phyloP scores from a whole-genome alignment of 352 stramenopile genomes.

The Phytophthora hibernalis region DNA sequence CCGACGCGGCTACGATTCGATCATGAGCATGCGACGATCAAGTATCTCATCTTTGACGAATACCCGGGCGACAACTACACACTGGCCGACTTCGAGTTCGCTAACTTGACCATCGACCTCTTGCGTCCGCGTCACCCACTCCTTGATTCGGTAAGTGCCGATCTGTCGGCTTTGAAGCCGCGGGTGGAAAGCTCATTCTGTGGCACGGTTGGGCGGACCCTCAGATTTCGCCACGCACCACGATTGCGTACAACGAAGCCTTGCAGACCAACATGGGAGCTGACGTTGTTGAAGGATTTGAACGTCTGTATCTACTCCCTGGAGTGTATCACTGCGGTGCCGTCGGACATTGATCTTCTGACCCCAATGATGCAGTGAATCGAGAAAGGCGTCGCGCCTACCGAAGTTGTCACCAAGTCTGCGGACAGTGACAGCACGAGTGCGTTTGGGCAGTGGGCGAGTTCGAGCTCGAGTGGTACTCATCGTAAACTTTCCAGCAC shows the following conservation, averaged over 20 bases:
- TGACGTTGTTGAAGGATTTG: slow-evolving; percentile 39
- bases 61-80: slow-evolving; percentile 48
- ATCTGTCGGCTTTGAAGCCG: slow-evolving; percentile 46
- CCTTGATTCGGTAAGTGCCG: slow-evolving; percentile 44
- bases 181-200: slow-evolving; percentile 53
- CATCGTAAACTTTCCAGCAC: too few species aligned
- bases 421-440: too few species aligned
- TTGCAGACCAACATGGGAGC: slow-evolving; percentile 42
- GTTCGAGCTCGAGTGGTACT: too few species aligned
- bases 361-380: too few species aligned
- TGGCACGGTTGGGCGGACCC: slow-evolving; percentile 56
- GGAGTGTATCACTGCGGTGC: slow-evolving; percentile 55
- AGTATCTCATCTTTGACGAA: slow-evolving; percentile 51
- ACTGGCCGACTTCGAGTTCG: slow-evolving; percentile 47
- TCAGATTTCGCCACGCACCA: slow-evolving; percentile 55
- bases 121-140: slow-evolving; percentile 38
- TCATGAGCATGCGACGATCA: slow-evolving; percentile 49
- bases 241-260: slow-evolving; percentile 51
- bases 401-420: too few species aligned
- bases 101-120: slow-evolving; percentile 45
- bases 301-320: slow-evolving; percentile 53
- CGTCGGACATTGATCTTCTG: too few species aligned
- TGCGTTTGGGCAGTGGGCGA: too few species aligned
- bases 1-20: slow-evolving; percentile 22
- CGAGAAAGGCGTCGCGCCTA: too few species aligned